Percentiles rank a stretch among this genome's conserved stretches.
Conservation (phyloP, 441 rosid genomes). For the Populus hybrid region DNA sequence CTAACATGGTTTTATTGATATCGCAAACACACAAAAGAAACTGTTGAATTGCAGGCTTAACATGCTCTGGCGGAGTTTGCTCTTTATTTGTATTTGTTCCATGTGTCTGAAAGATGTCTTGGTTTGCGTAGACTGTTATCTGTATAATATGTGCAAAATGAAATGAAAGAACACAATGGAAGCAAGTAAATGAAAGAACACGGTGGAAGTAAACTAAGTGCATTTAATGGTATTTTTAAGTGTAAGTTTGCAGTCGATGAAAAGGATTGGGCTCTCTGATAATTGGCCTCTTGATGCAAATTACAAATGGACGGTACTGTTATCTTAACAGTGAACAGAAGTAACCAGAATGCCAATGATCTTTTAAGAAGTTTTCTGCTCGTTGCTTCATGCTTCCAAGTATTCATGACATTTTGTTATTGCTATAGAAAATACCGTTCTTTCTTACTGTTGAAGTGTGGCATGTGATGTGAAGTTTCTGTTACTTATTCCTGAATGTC, state of each 20-base stretch:
- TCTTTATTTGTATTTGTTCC: conserved; percentile 1
- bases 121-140: neutral
- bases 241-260: neutral
- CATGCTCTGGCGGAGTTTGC: neutral
- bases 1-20: conserved; percentile 4
- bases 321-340: neutral
- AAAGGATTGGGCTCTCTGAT: neutral
- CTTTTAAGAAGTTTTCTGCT: neutral
- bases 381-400: neutral
- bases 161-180: neutral
- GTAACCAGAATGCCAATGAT: neutral
- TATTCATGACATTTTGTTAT: neutral
- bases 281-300: neutral
- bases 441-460: neutral
- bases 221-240: neutral
- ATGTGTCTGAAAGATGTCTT: conserved; percentile 3
- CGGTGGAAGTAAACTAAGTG: neutral
- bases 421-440: neutral
- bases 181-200: neutral
- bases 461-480: neutral
- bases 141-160: neutral
- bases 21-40: neutral
- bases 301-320: neutral
- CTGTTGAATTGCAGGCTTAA: neutral
- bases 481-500: conserved; percentile 12